Evolutionary conservation across 2,329 filamentous ascomycete genomes (phyloP).

Genomic region (Lizonia empirigonia): DNA sequence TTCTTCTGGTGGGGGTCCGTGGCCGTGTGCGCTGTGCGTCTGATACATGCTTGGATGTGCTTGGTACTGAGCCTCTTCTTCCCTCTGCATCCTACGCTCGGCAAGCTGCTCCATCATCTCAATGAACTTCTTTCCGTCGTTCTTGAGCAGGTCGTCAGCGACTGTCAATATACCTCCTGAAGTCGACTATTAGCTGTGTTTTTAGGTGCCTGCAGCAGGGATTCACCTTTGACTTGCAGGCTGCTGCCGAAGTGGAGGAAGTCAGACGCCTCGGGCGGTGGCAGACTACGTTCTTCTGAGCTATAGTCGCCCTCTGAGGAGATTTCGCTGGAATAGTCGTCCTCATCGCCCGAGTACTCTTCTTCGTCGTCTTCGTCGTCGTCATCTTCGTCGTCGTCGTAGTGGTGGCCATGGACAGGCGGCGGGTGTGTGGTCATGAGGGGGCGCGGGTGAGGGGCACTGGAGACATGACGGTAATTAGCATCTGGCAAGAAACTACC

Average conservation of each 20-base stretch:
- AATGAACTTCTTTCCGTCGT: constrained; percentile 99
- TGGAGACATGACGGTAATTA: constrained; percentile 60
- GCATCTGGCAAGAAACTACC: constrained; percentile 72
- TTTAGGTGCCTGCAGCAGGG: background rate
- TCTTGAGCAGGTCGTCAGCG: constrained; percentile 96
- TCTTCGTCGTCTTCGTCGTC: constrained; percentile 56
- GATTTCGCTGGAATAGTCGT: constrained; percentile 63
- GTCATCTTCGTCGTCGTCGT: constrained; percentile 57
- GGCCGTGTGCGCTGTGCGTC: constrained; percentile 65
- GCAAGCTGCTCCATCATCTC: constrained; percentile 99
- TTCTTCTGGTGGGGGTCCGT: constrained; percentile 68
- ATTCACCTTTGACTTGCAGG: constrained; percentile 85
- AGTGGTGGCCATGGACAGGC: constrained; percentile 65
- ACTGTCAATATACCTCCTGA: constrained; percentile 96
- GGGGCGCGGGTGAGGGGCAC: constrained; percentile 63
- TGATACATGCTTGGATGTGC: constrained; percentile 62
- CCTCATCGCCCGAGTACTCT: constrained; percentile 62
- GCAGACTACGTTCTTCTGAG: constrained; percentile 67
- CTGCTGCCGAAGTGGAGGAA: constrained; percentile 98
- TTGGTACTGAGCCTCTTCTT: constrained; percentile 80
- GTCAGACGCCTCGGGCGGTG: constrained; percentile 73
- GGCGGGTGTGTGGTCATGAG: constrained; percentile 69
- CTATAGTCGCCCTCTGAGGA: constrained; percentile 70
- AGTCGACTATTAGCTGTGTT: background rate
- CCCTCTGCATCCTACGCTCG: constrained; percentile 94